These are phyloP conservation scores for Asterophora parasitica DNA, from an alignment of 768 basidiomycete genomes.

Conservation along the genomic window DNA sequence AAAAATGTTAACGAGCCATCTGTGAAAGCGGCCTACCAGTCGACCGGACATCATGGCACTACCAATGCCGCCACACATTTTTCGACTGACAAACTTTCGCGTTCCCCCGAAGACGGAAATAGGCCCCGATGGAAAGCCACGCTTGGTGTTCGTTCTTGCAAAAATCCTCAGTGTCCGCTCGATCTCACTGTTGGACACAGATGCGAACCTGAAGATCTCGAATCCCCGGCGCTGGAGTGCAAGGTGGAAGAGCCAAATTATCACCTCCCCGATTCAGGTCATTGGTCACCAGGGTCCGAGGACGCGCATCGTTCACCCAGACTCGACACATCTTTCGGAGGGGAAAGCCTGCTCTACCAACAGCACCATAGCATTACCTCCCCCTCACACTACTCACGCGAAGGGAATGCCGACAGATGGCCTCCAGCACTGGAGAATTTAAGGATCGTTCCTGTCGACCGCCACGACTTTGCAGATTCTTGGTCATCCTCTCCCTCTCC, in stretches of 20 bases:
- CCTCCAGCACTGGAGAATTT: conserved; percentile 23
- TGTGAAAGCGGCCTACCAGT: conserved; percentile 54
- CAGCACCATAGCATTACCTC: conserved; percentile 21
- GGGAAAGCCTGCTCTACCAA: conserved; percentile 27
- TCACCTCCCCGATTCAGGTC: conserved; percentile 34
- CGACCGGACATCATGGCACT: conserved; percentile 69
- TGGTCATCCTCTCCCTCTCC: conserved; percentile 24
- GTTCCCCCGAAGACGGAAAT: conserved; percentile 78
- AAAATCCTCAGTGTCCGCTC: not conserved
- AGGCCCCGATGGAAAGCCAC: conserved; percentile 61
- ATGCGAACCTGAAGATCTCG: conserved; percentile 34
- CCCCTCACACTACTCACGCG: conserved; percentile 24
- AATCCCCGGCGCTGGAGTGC: conserved; percentile 33
- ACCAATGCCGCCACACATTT: conserved; percentile 70
- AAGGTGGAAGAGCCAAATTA: conserved; percentile 46
- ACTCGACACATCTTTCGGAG: conserved; percentile 29
- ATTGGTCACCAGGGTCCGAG: conserved; percentile 29
- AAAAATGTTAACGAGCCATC: conserved; percentile 4
- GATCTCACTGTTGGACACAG: not conserved
- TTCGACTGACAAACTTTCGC: conserved; percentile 77
- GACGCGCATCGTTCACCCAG: conserved; percentile 27
- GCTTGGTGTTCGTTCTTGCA: conserved; percentile 51
- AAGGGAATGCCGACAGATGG: conserved; percentile 26
- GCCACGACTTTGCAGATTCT: conserved; percentile 19
- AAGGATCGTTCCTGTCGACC: conserved; percentile 21